phyloP scores from a whole-genome alignment of 2,329 filamentous ascomycete genomes.

The Septoria petroselini region DNA sequence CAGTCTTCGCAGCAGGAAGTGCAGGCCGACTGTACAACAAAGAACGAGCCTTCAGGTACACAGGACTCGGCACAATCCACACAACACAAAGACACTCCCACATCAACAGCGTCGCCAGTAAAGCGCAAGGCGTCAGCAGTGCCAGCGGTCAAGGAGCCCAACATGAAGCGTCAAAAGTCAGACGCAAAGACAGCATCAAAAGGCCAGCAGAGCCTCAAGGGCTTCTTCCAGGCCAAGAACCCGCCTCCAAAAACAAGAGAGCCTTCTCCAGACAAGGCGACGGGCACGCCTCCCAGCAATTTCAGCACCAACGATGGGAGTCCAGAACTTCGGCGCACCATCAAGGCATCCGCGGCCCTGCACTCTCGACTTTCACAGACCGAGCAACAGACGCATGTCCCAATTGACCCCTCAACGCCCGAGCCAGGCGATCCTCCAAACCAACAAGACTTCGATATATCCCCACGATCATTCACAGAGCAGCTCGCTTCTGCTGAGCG shows the following conservation, averaged over 20 bases:
- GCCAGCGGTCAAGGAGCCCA: constrained; percentile 26
- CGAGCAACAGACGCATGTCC: neutral
- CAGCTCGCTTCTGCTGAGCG: constrained; percentile 30
- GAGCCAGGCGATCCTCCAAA: constrained; percentile 9
- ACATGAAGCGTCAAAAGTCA: constrained; percentile 54
- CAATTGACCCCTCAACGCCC: constrained; percentile 6
- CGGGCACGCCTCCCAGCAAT: neutral
- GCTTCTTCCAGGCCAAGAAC: constrained; percentile 70
- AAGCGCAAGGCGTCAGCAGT: constrained; percentile 38
- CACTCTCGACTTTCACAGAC: neutral
- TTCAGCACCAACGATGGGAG: neutral
- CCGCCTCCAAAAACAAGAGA: constrained; percentile 1
- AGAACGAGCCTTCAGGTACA: neutral
- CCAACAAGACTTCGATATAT: constrained; percentile 10
- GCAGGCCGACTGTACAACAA: neutral
- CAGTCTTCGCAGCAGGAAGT: constrained; percentile 14
- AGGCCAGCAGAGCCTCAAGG: constrained; percentile 64
- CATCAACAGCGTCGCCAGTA: neutral
- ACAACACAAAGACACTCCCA: neutral
- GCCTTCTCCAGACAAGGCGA: constrained; percentile 1
- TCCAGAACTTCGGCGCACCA: neutral
- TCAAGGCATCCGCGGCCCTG: constrained; percentile 1
- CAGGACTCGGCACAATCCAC: too few relatives aligned
- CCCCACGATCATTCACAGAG: constrained; percentile 24
- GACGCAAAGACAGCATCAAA: constrained; percentile 38